These are phyloP conservation scores for Geranium brycei DNA, from an alignment of 345 rosid species.

Conservation along the genomic window DNA sequence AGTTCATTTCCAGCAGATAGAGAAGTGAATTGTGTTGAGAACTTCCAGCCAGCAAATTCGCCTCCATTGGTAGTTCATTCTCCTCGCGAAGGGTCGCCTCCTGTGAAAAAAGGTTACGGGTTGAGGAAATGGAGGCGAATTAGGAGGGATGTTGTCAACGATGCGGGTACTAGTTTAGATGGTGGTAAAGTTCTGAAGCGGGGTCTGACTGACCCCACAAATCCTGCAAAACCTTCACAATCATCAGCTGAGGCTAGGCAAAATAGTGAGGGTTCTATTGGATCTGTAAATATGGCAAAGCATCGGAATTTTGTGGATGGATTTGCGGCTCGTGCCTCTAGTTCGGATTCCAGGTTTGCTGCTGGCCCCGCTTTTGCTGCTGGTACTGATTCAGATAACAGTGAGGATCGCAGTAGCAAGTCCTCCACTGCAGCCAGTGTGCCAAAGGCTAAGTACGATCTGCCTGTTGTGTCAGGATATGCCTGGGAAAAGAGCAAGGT, in stretches of 20 bases:
- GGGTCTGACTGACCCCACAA: conserved; percentile 34
- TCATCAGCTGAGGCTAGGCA: conserved; percentile 20
- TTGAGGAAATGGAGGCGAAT: conserved; percentile 78
- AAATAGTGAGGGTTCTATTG: conserved; percentile 29
- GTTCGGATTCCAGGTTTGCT: conserved; percentile 40
- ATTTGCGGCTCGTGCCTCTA: conserved; percentile 19
- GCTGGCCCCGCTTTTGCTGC: conserved; percentile 33
- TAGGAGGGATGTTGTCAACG: conserved; percentile 47
- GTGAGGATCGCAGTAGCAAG: conserved; percentile 61
- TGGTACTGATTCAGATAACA: conserved; percentile 47
- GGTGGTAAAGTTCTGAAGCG: conserved; percentile 50
- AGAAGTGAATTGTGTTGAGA: conserved; percentile 11
- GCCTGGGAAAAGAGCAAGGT: conserved; percentile 28
- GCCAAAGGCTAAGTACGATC: conserved; percentile 35
- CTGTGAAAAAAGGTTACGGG: conserved; percentile 42
- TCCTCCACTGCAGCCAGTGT: conserved; percentile 70
- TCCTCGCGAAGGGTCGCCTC: conserved; percentile 22
- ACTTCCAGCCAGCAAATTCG: conserved; percentile 8
- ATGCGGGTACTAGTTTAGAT: conserved; percentile 25
- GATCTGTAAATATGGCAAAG: conserved; percentile 27
- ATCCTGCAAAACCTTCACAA: conserved; percentile 30
- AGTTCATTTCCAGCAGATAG: conserved; percentile 7
- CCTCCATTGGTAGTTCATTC: conserved; percentile 14
- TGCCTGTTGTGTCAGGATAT: conserved; percentile 23
- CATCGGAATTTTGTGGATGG: conserved; percentile 21